Base-by-base conservation (phyloP, 768 basidiomycete genomes). In the Tulasnella sp. region DNA sequence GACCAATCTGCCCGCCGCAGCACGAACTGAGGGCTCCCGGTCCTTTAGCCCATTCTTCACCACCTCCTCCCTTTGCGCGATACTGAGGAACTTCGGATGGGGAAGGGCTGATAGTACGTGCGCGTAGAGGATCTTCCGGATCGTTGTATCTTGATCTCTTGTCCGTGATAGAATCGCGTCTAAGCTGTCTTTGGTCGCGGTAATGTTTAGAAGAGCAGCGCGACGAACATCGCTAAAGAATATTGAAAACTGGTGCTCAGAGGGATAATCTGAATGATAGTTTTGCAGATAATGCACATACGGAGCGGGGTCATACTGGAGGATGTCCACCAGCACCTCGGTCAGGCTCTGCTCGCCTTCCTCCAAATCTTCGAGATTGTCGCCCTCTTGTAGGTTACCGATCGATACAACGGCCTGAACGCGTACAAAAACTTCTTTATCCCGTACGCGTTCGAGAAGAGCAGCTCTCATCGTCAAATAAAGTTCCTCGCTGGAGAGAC, bases 41-140 rank as follows among this genome's bases (percentile, higher is more conserved):
- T 97, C 94, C 0, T 87, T 84, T 2, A 97, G 74, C 1, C 94
- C 94, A 66, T 87, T 82, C 19, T 79, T 78, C 1, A 94, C 80
- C 49, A 94, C 79, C 22, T 79, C 73, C 65, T 91, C 87, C 10
- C 92, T 75, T 65, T 93, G 87, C 0, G 77, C 71, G 25, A 88
- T 81, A 1, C 77, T 79, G 41, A 97, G 73, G 2, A 74, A 75
- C 2, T 78, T 74, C 0, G 85, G 85, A 62, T 92, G 81, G 1
- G 81, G 77, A 1, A 78, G 71, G 1, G 80, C 80, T 49, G 82
- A 75, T 7, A 92, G 75, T 2, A 87, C 72, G 1, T 74, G 68
- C 9, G 76, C 74, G 67, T 86, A 94, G 3, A 91, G 77, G 11
- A 83, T 75, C 58, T 83, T 85, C 57, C 94, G 86, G 41, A 87